Evolutionary conservation across 2,329 filamentous ascomycete genomes (phyloP).

Genomic region (Trichoderma endophyticum): DNA sequence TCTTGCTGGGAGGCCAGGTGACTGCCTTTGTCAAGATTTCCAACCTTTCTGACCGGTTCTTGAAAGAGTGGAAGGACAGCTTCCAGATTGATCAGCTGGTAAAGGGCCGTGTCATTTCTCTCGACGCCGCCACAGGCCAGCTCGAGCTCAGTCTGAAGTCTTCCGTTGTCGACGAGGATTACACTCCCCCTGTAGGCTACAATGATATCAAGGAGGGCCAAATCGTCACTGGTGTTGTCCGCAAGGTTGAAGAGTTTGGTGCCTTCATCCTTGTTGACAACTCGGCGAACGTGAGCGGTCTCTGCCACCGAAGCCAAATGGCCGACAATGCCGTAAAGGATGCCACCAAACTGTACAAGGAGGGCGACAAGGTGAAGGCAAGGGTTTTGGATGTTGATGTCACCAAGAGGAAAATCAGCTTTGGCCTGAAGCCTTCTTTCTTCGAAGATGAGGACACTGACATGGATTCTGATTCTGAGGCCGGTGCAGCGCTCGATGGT

Average conservation of each 20-base stretch:
- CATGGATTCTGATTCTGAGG: slow-evolving; percentile 47
- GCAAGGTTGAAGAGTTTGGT: slow-evolving; percentile 92
- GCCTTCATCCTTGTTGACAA: slow-evolving; percentile 90
- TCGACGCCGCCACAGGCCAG: slow-evolving; percentile 66
- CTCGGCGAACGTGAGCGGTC: slow-evolving; percentile 82
- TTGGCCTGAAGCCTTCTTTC: slow-evolving; percentile 90
- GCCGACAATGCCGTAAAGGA: slow-evolving; percentile 79
- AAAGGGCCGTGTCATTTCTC: slow-evolving; percentile 74
- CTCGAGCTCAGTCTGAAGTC: slow-evolving; percentile 84
- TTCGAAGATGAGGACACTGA: slow-evolving; percentile 63
- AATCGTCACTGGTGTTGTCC: slow-evolving; percentile 81
- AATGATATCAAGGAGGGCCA: slow-evolving; percentile 77
- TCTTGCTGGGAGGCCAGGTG: slow-evolving; percentile 76
- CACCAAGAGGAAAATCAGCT: slow-evolving; percentile 74
- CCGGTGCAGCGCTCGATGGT: slow-evolving; percentile 44
- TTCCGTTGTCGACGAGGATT: slow-evolving; percentile 77
- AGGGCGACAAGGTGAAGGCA: slow-evolving; percentile 91
- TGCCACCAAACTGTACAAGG: slow-evolving; percentile 83
- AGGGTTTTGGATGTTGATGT: slow-evolving; percentile 76
- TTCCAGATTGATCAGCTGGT: slow-evolving; percentile 90
- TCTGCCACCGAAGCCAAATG: slow-evolving; percentile 91
- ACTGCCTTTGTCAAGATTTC: slow-evolving; percentile 81
- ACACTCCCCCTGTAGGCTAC: slow-evolving; percentile 68
- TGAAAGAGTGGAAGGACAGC: slow-evolving; percentile 93
- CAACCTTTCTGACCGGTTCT: slow-evolving; percentile 83